These are phyloP conservation scores for Diaporthe sp. DNA, from an alignment of 2,329 filamentous ascomycete genomes.

Conservation along the genomic window DNA sequence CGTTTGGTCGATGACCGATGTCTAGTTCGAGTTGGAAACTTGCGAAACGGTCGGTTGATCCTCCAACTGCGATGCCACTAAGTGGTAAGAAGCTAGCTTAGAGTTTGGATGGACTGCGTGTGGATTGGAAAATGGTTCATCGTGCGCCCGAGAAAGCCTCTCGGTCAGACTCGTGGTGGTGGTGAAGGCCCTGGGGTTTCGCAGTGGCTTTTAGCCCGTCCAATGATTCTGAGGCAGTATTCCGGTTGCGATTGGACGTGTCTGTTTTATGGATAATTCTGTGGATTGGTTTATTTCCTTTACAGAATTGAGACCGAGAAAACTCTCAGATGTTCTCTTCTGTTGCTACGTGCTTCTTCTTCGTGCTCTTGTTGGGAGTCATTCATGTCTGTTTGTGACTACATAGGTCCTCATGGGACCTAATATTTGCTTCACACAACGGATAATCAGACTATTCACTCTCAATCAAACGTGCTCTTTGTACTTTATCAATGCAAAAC, in stretches of 20 bases:
- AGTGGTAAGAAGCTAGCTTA: not conserved
- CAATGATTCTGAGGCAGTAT: not conserved
- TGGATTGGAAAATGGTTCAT: constrained; percentile 11
- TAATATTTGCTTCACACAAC: not conserved
- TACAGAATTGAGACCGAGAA: not conserved
- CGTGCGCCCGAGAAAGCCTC: constrained; percentile 2
- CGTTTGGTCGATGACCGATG: not conserved
- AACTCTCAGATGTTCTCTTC: not conserved
- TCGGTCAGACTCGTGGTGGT: not conserved
- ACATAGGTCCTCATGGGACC: not conserved
- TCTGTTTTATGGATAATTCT: not conserved
- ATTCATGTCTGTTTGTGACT: not conserved
- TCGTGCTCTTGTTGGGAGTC: no score
- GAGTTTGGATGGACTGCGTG: constrained; percentile 7
- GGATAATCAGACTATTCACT: not conserved
- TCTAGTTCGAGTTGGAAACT: not conserved
- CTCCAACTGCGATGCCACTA: not conserved
- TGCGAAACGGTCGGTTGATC: no score
- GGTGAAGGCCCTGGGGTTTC: constrained; percentile 2
- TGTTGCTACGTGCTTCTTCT: not conserved
- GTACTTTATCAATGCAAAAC: not conserved
- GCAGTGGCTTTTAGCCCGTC: not conserved
- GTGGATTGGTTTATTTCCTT: not conserved
- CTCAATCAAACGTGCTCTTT: not conserved
- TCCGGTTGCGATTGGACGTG: not conserved